Percentiles rank a stretch among this genome's conserved stretches.
These are phyloP conservation scores for Tilletia setariae DNA, from an alignment of 1,284 basidiomycete species.

Conservation along the genomic window DNA sequence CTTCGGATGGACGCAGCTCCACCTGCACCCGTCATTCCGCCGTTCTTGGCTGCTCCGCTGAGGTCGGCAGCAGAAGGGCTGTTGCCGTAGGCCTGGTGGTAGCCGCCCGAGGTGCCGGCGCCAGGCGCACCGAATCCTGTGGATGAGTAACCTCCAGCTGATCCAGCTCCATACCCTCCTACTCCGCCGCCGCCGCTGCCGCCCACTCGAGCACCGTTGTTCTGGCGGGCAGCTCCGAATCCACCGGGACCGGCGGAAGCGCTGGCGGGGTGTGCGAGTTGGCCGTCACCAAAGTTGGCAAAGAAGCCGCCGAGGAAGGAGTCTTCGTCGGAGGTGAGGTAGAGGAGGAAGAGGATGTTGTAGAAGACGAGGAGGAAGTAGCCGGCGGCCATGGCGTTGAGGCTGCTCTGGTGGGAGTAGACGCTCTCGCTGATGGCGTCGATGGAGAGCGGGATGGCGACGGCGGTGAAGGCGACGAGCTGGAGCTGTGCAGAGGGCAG, in stretches of 20 bases:
- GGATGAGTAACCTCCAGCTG: slow-evolving; percentile 16
- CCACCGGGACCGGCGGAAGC: slow-evolving; percentile 20
- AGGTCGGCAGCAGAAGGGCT: slow-evolving; percentile 46
- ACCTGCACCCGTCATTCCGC: slow-evolving; percentile 17
- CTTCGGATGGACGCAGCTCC: slow-evolving; percentile 28
- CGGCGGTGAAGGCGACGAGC: slow-evolving; percentile 78
- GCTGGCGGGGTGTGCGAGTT: slow-evolving; percentile 67
- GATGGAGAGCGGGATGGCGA: slow-evolving; percentile 83
- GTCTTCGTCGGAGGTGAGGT: slow-evolving; percentile 93
- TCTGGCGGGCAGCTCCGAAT: slow-evolving; percentile 15
- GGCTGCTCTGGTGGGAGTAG: slow-evolving; percentile 27
- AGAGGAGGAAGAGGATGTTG: slow-evolving; percentile 83
- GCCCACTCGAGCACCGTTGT: slow-evolving; percentile 16
- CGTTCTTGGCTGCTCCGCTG: slow-evolving; percentile 31
- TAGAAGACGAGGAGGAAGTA: slow-evolving; percentile 89
- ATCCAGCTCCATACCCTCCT: background rate
- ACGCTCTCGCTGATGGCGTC: slow-evolving; percentile 64
- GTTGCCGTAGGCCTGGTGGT: slow-evolving; percentile 46
- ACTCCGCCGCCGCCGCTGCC: too few relatives aligned
- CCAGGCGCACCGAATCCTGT: slow-evolving; percentile 27
- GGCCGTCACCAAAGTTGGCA: slow-evolving; percentile 79
- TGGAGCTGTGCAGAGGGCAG: slow-evolving; percentile 78
- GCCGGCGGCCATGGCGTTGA: slow-evolving; percentile 75
- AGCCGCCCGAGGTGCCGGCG: slow-evolving; percentile 24
- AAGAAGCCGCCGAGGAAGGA: slow-evolving; percentile 76